phyloP scores from a whole-genome alignment of 768 basidiomycete species.

The Hydnomerulius pinastri region DNA sequence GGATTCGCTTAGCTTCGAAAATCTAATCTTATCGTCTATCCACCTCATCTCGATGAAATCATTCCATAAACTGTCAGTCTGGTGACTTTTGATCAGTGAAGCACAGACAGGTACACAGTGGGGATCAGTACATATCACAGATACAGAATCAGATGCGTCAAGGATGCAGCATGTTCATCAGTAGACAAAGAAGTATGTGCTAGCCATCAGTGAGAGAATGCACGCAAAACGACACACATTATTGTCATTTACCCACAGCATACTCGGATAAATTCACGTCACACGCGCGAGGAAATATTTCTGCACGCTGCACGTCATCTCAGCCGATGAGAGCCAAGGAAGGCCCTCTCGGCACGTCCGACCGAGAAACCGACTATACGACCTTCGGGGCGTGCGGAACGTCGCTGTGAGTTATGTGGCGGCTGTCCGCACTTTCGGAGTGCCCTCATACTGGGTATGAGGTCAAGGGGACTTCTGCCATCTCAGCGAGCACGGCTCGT shows the following conservation, averaged over 20 bases:
- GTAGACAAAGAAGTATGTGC: constrained; percentile 10
- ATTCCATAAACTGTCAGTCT: constrained; percentile 7
- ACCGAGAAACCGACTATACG: constrained; percentile 12
- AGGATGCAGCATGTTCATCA: constrained; percentile 26
- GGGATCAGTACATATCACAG: constrained; percentile 12
- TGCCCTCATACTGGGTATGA: constrained; percentile 20
- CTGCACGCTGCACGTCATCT: constrained; percentile 19
- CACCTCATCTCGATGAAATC: constrained; percentile 19
- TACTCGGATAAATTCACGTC: constrained; percentile 28
- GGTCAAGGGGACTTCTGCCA: constrained; percentile 21
- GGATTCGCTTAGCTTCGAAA: constrained; percentile 8
- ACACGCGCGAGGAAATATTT: constrained; percentile 16
- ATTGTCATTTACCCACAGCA: constrained; percentile 22
- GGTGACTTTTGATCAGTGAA: constrained; percentile 1
- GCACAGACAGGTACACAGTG: constrained; percentile 5
- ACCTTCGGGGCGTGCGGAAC: background rate
- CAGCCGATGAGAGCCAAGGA: constrained; percentile 16
- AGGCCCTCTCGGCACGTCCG: constrained; percentile 16
- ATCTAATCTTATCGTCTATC: constrained; percentile 34
- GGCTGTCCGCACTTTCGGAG: background rate
- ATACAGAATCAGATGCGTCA: constrained; percentile 24
- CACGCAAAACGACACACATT: constrained; percentile 3
- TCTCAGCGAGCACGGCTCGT: constrained; percentile 21
- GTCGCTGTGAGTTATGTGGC: constrained; percentile 1
- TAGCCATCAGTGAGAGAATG: constrained; percentile 14